Evolutionary conservation across 2,329 filamentous ascomycete species (phyloP), one percentile per base, ranked within the genome.

Genomic region (Chaetomium globosum): DNA sequence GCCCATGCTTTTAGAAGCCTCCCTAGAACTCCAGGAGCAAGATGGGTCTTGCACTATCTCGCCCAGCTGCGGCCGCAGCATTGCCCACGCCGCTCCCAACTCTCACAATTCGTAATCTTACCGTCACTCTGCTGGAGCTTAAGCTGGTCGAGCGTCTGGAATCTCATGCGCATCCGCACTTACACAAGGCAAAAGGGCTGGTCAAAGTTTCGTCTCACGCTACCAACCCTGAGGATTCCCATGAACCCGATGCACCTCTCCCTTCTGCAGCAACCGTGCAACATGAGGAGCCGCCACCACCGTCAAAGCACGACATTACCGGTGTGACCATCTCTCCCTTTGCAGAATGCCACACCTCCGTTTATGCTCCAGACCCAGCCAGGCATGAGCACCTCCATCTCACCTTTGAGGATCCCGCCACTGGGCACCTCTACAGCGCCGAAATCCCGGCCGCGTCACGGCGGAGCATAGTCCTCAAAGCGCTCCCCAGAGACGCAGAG

Each of bases 41-140:
- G 55, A 68, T 68, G 67, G 67, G 67, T 0, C 59, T 43, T 19
- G 54, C 31, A 21, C 48, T 51, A 19, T 68, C 67, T 16, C 59
- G 59, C 2, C 59, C 67, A 7, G 31, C 43, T 26, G 46, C 63
- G 51, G 65, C 63, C 16, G 49, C 63, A 5, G n/a, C 46, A 49
- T 61, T 56, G n/a, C 64, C 63, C 23, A 54, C 36, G 12, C 33
- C 31, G 31, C 46, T 59, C 54, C 54, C 71, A 69, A 64, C 64
- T 64, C 80, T 97, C 70, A 90, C 85, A 4, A 86, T 97, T 72
- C 92, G 93, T 73, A 97, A 97, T 77, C 80, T 96, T 69, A 94
- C 91, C 53, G 81, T 85, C 64, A 88, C 85, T 57, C 83, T 87
- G n/a, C 80, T 97, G 63, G 86, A 89, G 70, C 84, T 97, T 71